Percentiles rank a stretch among this genome's conserved stretches.
These are phyloP conservation scores for Nakataea oryzae DNA, from an alignment of 2,329 filamentous ascomycete genomes.

Conservation along the genomic window DNA sequence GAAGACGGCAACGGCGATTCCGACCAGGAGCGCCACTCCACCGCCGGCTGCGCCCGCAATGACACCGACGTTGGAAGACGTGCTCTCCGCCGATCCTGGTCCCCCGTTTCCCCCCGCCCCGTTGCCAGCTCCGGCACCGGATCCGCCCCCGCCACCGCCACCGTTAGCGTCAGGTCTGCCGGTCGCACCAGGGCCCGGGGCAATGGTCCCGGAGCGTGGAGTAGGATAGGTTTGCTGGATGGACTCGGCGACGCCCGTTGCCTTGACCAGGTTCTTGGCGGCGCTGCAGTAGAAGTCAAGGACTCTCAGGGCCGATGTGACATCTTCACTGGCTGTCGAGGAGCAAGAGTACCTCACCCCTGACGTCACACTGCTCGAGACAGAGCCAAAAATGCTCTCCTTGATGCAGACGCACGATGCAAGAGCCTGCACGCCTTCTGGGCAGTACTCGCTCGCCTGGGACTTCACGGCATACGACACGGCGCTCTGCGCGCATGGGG, in stretches of 20 bases:
- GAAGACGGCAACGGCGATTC: constrained; percentile 24
- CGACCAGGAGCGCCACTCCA: constrained; percentile 17
- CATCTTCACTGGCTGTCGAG: constrained; percentile 29
- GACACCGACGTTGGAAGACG: constrained; percentile 16
- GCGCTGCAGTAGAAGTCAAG: constrained; percentile 40
- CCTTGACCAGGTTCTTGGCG: constrained; percentile 26
- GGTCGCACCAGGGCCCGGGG: constrained; percentile 7
- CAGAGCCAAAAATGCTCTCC: constrained; percentile 28
- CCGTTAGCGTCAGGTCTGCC: constrained; percentile 7
- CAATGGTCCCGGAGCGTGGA: neutral
- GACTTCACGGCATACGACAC: constrained; percentile 29
- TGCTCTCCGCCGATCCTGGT: neutral
- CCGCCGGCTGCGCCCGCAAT: constrained; percentile 25
- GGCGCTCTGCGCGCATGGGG: constrained; percentile 31
- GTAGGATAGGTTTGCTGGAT: neutral
- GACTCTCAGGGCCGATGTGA: constrained; percentile 33
- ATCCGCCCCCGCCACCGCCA: constrained; percentile 3
- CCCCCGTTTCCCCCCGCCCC: neutral
- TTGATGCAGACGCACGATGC: constrained; percentile 44
- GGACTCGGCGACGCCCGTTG: constrained; percentile 30
- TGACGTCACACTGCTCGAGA: constrained; percentile 32
- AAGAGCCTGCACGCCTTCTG: constrained; percentile 33
- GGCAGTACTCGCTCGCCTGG: constrained; percentile 30
- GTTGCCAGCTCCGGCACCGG: neutral
- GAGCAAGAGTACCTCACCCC: constrained; percentile 32